Percentiles rank a stretch among this genome's conserved stretches.
phyloP scores from a whole-genome alignment of 75 land plant genomes.

The Pseudotsuga menziesii region DNA sequence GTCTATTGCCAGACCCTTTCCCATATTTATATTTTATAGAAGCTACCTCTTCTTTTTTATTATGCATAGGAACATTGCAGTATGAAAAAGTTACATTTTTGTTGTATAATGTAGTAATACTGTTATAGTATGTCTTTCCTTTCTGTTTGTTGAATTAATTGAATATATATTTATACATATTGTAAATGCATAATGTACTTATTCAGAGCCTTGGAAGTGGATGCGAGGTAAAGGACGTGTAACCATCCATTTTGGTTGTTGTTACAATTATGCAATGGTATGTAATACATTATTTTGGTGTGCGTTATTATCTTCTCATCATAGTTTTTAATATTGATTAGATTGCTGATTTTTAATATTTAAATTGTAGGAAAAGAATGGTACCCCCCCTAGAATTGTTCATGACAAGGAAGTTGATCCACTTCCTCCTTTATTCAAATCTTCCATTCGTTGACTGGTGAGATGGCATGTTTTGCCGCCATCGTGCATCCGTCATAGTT shows the following conservation, averaged over 20 bases:
- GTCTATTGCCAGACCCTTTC: too few relatives aligned
- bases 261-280: slow-evolving; percentile 83
- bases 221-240: slow-evolving; percentile 88
- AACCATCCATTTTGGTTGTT: slow-evolving; percentile 89
- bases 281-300: not conserved
- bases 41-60: too few relatives aligned
- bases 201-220: slow-evolving; percentile 89
- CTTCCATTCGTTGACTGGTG: slow-evolving; percentile 36
- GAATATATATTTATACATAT: too few relatives aligned
- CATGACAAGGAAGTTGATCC: slow-evolving; percentile 72
- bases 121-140: too few relatives aligned
- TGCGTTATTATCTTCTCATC: not conserved
- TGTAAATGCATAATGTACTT: slow-evolving; percentile 55
- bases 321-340: not conserved
- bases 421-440: slow-evolving; percentile 33
- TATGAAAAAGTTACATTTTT: too few relatives aligned
- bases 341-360: not conserved
- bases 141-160: too few relatives aligned
- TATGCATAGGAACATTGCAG: too few relatives aligned
- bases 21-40: too few relatives aligned
- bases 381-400: slow-evolving; percentile 90
- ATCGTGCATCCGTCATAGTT: slow-evolving; percentile 53
- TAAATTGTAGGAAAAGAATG: slow-evolving; percentile 67
- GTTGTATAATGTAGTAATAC: too few relatives aligned
- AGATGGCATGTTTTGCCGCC: slow-evolving; percentile 61